Evolutionary conservation across 257 asterid genomes (phyloP), one percentile per base, ranked within the genome.

Genomic region (Cruciata laevipes): DNA sequence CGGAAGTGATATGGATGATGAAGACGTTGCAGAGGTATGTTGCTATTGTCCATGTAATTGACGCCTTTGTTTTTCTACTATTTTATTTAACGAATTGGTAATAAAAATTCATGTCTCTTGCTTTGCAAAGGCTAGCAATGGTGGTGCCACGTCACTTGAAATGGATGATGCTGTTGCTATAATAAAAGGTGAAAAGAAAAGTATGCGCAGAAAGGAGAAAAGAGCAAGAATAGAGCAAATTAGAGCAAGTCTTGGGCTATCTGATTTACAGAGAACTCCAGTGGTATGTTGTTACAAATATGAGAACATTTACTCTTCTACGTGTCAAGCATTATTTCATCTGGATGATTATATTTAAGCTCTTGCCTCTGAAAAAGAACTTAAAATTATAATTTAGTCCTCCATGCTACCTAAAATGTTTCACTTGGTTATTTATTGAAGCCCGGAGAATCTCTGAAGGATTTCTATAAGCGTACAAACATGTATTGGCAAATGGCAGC

Each of bases 401-500:
- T 35, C 24, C 31, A n/a, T 63, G 44, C 44, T 68, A 23, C 25
- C 21, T 69, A 17, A 63, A 56, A 65, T n/a, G 61, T 70, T 68
- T 32, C 59, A 57, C 61, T 42, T 31, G 69, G 51, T 75, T 69
- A 62, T 69, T 58, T 64, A 30, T 30, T 68, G 64, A 51, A 93
- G 99, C 95, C 96, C 23, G 99, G 97, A 56, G 99, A 94, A 74
- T 76, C 97, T 32, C 75, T 94, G 65, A 88, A 83, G 84, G 97
- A 94, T 79, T 94, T 94, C 84, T 94, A 84, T 67, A 88, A 84
- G 76, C 95, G 99, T 52, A 94, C 99, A 55, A 85, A 90, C 77
- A 80, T 82, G 90, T 94, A 94, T 87, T 94, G 99, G 99, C 99
- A 90, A 82, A 88, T 94, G 97, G 99, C 99, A 66, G 99, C 99